Conservation (phyloP, 179 eudicot species). For the Gypsophila paniculata region DNA sequence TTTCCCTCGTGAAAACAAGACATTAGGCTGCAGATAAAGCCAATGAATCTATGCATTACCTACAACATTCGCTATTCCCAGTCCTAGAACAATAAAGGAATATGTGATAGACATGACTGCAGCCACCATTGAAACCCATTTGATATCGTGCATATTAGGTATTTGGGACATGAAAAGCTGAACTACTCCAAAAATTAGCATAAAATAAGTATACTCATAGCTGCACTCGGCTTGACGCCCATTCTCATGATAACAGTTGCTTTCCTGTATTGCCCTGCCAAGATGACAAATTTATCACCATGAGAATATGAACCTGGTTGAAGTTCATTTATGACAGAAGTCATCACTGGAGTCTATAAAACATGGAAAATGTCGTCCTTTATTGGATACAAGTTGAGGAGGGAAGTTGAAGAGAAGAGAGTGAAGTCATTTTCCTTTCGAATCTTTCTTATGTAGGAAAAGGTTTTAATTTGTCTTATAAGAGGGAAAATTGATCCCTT, state of each 20-base stretch:
- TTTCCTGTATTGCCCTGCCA: constrained; percentile 66
- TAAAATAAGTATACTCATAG: constrained; percentile 46
- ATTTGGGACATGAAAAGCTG: constrained; percentile 70
- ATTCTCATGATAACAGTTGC: constrained; percentile 69
- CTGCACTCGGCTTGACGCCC: constrained; percentile 62
- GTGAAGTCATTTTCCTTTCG: too few relatives aligned
- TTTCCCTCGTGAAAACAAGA: background rate
- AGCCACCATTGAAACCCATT: constrained; percentile 71
- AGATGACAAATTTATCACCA: background rate
- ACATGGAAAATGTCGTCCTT: background rate
- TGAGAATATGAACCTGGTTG: constrained; percentile 12
- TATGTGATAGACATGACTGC: constrained; percentile 78
- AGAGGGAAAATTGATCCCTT: too few relatives aligned
- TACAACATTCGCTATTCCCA: constrained; percentile 55
- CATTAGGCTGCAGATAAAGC: background rate
- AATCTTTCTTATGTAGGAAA: too few relatives aligned
- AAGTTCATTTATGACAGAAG: background rate
- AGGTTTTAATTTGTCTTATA: too few relatives aligned
- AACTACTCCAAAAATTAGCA: constrained; percentile 58
- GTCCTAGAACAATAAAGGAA: constrained; percentile 65
- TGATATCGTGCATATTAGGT: constrained; percentile 61
- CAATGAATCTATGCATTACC: constrained; percentile 27
- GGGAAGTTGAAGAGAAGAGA: too few relatives aligned
- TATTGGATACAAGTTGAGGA: too few relatives aligned
- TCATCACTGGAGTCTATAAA: background rate